These are phyloP conservation scores for Amanita brunnescens DNA, from an alignment of 768 basidiomycete species.

Conservation along the genomic window DNA sequence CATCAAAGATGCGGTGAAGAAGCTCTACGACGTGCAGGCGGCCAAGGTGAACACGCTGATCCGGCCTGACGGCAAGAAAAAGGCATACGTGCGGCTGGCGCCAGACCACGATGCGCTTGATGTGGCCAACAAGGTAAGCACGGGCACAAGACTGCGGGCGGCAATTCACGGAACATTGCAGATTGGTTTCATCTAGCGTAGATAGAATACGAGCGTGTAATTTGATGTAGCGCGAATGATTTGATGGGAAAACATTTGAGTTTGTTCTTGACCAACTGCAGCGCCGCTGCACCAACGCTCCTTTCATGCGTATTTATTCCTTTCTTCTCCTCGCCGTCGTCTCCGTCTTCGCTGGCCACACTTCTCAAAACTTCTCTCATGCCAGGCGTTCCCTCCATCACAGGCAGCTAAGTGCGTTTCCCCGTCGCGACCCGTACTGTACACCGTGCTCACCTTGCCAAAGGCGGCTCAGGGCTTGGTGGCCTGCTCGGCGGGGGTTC, in stretches of 20 bases:
- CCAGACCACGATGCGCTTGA: slow-evolving; percentile 96
- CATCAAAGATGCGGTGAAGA: slow-evolving; percentile 99
- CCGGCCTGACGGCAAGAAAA: slow-evolving; percentile 98
- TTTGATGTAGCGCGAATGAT: slow-evolving; percentile 3
- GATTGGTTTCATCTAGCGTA: slow-evolving; percentile 82
- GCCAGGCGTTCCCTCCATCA: slow-evolving; percentile 23
- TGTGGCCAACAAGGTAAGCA: slow-evolving; percentile 86
- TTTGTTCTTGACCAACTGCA: neutral
- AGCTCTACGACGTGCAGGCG: slow-evolving; percentile 95
- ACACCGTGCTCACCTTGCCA: neutral
- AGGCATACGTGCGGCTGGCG: slow-evolving; percentile 95
- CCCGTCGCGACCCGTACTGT: too few relatives aligned
- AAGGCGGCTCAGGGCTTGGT: neutral
- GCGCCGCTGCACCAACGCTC: slow-evolving; percentile 1
- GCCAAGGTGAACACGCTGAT: slow-evolving; percentile 98
- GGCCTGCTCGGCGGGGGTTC: neutral
- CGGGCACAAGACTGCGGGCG: neutral
- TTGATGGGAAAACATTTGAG: slow-evolving; percentile 2
- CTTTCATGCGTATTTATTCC: slow-evolving; percentile 18
- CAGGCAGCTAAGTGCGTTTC: slow-evolving; percentile 6
- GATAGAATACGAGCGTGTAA: slow-evolving; percentile 1
- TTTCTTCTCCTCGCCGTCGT: slow-evolving; percentile 23
- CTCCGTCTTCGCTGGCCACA: slow-evolving; percentile 28
- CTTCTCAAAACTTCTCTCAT: slow-evolving; percentile 25
- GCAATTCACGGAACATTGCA: slow-evolving; percentile 19